Conservation (phyloP, 495 filamentous ascomycete genomes). For the Tuber brumale region DNA sequence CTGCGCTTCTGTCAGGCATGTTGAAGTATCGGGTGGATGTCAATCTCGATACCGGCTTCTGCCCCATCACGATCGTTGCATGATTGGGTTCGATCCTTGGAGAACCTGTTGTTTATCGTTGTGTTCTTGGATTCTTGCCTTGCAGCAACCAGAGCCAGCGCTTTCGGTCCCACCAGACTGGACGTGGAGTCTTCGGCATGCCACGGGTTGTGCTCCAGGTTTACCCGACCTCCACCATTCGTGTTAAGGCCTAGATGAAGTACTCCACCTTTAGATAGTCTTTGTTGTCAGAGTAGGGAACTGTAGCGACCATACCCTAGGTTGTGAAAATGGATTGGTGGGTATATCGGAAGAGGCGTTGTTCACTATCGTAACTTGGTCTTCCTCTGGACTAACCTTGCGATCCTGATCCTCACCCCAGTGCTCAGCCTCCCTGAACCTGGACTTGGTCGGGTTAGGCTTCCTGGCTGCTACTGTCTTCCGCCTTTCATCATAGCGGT, state of each 20-base stretch:
- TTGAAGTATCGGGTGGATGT: too few relatives aligned
- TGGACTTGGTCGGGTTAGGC: slow-evolving; percentile 17
- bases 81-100: too few relatives aligned
- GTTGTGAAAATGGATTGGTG: too few relatives aligned
- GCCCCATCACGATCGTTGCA: too few relatives aligned
- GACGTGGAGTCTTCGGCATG: slow-evolving; percentile 24
- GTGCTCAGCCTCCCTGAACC: slow-evolving; percentile 27
- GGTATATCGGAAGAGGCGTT: too few relatives aligned
- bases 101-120: too few relatives aligned
- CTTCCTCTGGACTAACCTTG: slow-evolving; percentile 43
- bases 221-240: slow-evolving; percentile 11
- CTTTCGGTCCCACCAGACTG: too few relatives aligned
- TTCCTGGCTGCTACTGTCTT: slow-evolving; percentile 18
- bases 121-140: too few relatives aligned
- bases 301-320: too few relatives aligned
- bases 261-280: slow-evolving; percentile 2
- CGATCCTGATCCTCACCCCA: slow-evolving; percentile 47
- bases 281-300: slow-evolving; percentile 25
- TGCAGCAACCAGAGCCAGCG: too few relatives aligned
- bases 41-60: too few relatives aligned
- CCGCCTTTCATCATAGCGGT: slow-evolving; percentile 47
- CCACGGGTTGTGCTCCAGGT: slow-evolving; percentile 50
- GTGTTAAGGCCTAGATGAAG: background rate
- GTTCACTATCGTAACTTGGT: slow-evolving; percentile 29
- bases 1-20: too few relatives aligned